These are phyloP conservation scores for Podaxis pistillaris DNA, from an alignment of 768 basidiomycete genomes.

Conservation along the genomic window DNA sequence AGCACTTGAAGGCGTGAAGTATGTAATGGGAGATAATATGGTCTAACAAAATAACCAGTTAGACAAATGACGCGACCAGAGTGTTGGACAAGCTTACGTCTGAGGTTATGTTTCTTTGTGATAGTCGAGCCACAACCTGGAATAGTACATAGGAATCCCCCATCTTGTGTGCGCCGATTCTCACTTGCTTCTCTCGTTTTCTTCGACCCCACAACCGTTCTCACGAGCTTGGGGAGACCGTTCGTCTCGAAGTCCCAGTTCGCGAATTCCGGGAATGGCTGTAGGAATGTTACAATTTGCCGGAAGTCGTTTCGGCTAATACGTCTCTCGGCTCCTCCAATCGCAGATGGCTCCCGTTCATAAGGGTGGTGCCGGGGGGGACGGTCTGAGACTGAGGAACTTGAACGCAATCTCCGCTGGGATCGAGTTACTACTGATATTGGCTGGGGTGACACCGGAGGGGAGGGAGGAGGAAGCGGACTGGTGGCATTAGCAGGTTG, in stretches of 20 bases:
- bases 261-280: background rate
- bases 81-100: background rate
- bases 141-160: background rate
- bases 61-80: background rate
- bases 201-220: background rate
- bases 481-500: background rate
- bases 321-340: background rate
- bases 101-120: slow-evolving; percentile 9
- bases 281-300: background rate
- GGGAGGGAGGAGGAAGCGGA: background rate
- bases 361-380: background rate
- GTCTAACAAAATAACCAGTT: background rate
- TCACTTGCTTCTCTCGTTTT: slow-evolving; percentile 6
- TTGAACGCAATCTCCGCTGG: background rate
- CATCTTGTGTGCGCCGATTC: background rate
- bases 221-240: background rate
- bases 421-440: background rate
- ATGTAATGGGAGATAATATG: slow-evolving; percentile 2
- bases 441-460: background rate
- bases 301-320: background rate
- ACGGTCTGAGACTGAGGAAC: background rate
- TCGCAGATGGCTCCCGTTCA: background rate
- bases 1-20: background rate
- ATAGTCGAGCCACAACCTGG: slow-evolving; percentile 3
- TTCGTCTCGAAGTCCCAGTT: background rate